Conservation (phyloP, 345 rosid species). For the Balakata baccata region DNA sequence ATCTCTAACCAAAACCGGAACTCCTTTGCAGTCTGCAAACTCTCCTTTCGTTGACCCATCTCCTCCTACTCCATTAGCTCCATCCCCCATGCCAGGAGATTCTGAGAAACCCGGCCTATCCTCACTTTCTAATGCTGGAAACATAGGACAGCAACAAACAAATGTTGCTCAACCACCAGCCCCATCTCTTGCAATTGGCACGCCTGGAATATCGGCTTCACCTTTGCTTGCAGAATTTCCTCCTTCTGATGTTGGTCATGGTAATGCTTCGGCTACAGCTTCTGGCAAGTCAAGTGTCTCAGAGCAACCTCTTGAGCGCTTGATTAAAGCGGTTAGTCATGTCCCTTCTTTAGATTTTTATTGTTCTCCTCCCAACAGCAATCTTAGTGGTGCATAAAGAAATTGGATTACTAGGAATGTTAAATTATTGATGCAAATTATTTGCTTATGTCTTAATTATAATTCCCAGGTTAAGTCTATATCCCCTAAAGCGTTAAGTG, state of each 20-base stretch:
- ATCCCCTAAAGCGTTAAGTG: constrained; percentile 63
- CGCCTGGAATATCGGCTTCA: constrained; percentile 94
- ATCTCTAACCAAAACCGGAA: constrained; percentile 63
- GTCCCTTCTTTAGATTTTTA: background rate
- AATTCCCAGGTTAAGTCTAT: constrained; percentile 68
- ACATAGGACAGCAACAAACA: constrained; percentile 55
- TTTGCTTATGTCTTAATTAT: constrained; percentile 7
- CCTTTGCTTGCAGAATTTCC: constrained; percentile 85
- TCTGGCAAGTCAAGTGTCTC: constrained; percentile 55
- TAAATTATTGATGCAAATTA: background rate
- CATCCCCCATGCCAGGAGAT: constrained; percentile 89
- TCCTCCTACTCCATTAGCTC: constrained; percentile 81
- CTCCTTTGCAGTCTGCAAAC: constrained; percentile 75
- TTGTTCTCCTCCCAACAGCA: background rate
- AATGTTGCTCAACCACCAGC: constrained; percentile 50
- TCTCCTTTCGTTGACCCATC: constrained; percentile 84
- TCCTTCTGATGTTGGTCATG: constrained; percentile 63
- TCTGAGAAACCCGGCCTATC: constrained; percentile 76
- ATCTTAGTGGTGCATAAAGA: constrained; percentile 1
- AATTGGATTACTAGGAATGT: background rate
- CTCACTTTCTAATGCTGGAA: constrained; percentile 61
- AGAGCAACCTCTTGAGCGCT: constrained; percentile 84
- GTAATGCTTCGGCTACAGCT: constrained; percentile 45
- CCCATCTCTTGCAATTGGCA: constrained; percentile 88
- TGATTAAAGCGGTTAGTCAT: constrained; percentile 72